These are phyloP conservation scores for Phytophthora podocarpi DNA, from an alignment of 352 stramenopile species.

Conservation along the genomic window DNA sequence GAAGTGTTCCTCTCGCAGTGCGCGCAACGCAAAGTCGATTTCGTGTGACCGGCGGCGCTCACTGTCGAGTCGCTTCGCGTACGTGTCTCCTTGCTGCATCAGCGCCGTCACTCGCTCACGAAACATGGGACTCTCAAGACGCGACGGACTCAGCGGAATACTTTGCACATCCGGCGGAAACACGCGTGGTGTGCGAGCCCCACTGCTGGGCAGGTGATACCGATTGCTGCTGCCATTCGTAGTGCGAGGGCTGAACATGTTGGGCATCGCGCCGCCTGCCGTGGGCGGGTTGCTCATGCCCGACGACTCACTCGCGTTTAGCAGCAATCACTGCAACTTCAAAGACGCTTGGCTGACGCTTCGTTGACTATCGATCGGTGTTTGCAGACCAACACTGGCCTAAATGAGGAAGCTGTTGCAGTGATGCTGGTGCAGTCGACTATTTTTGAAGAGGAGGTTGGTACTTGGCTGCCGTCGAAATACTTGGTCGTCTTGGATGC, in stretches of 20 bases:
- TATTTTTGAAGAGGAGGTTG: slow-evolving; percentile 19
- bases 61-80: slow-evolving; percentile 71
- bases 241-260: slow-evolving; percentile 30
- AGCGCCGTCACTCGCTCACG: slow-evolving; percentile 61
- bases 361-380: no score
- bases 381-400: background rate
- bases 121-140: slow-evolving; percentile 78
- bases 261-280: slow-evolving; percentile 17
- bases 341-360: background rate
- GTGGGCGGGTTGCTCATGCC: slow-evolving; percentile 21
- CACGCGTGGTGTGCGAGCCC: slow-evolving; percentile 49
- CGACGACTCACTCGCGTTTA: no score
- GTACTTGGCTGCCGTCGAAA: background rate
- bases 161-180: slow-evolving; percentile 58
- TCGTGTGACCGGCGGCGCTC: slow-evolving; percentile 58
- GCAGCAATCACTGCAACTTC: no score
- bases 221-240: slow-evolving; percentile 35
- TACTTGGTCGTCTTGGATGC: background rate
- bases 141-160: slow-evolving; percentile 68
- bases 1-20: slow-evolving; percentile 44
- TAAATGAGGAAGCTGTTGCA: slow-evolving; percentile 22
- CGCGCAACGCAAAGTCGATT: slow-evolving; percentile 40
- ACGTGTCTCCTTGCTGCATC: slow-evolving; percentile 78
- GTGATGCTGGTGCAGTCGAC: slow-evolving; percentile 5
- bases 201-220: slow-evolving; percentile 44